Conservation (phyloP, 257 asterid genomes). For the Penstemon newberryi region DNA sequence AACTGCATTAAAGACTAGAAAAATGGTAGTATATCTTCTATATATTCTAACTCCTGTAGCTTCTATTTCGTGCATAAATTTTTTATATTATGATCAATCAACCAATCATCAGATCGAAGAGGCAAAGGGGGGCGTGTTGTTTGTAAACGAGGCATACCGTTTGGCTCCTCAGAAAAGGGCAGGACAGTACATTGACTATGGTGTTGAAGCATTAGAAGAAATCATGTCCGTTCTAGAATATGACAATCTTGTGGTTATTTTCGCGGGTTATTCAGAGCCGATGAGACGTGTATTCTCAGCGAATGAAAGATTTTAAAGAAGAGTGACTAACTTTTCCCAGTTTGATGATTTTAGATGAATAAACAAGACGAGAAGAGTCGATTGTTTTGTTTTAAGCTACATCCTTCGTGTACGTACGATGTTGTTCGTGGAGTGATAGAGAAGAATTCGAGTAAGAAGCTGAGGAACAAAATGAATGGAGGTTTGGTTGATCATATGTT, state of each 20-base stretch:
- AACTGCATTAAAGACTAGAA: constrained; percentile 80
- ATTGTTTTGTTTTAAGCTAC: constrained; percentile 66
- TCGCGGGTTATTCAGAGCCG: constrained; percentile 87
- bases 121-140: constrained; percentile 95
- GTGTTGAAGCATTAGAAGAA: constrained; percentile 89
- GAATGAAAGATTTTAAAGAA: constrained; percentile 78
- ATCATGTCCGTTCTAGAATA: constrained; percentile 89
- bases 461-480: constrained; percentile 79
- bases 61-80: not conserved
- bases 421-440: constrained; percentile 54
- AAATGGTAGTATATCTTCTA: constrained; percentile 45
- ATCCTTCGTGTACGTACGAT: constrained; percentile 47
- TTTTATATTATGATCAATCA: too few relatives aligned
- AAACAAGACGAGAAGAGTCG: constrained; percentile 53
- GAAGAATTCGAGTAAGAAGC: constrained; percentile 50
- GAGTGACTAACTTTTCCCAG: constrained; percentile 73
- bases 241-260: constrained; percentile 70
- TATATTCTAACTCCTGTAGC: not conserved
- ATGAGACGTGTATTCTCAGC: constrained; percentile 82
- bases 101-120: constrained; percentile 57
- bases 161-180: constrained; percentile 29
- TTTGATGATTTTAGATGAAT: constrained; percentile 75
- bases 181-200: constrained; percentile 70
- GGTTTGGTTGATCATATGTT: constrained; percentile 79
- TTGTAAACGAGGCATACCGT: constrained; percentile 92